These are phyloP conservation scores for Psilocybe cubensis DNA, from an alignment of 768 basidiomycete genomes.

Conservation along the genomic window DNA sequence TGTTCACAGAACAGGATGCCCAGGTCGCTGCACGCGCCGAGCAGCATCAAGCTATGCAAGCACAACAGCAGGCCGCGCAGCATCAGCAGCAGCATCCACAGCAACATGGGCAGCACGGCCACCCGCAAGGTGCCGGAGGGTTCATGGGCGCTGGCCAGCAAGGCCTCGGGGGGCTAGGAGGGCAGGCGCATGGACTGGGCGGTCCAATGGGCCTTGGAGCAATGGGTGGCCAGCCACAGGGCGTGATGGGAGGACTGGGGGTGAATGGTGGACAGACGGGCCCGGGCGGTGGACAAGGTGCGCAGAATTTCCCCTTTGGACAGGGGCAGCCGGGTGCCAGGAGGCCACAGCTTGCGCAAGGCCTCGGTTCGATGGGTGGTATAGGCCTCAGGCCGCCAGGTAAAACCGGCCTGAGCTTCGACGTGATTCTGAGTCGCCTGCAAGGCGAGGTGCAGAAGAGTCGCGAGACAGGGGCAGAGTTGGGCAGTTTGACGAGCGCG, in stretches of 20 bases:
- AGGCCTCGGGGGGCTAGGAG: background rate
- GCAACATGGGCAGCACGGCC: constrained; percentile 13
- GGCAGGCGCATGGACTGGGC: background rate
- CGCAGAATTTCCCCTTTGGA: constrained; percentile 18
- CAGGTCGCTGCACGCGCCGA: constrained; percentile 73
- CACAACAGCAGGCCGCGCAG: constrained; percentile 23
- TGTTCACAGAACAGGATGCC: constrained; percentile 86
- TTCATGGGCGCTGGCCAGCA: background rate
- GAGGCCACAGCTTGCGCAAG: constrained; percentile 59
- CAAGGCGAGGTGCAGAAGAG: constrained; percentile 97
- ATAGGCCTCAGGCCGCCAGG: constrained; percentile 73
- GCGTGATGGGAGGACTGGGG: constrained; percentile 9
- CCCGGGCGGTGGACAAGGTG: too few relatives aligned
- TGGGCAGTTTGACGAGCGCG: constrained; percentile 73
- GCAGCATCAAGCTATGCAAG: constrained; percentile 54
- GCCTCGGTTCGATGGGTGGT: constrained; percentile 72
- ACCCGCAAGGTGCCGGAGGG: background rate
- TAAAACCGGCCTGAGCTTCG: constrained; percentile 89
- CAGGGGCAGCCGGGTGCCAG: constrained; percentile 64
- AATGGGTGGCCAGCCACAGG: too few relatives aligned
- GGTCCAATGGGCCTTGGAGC: constrained; percentile 10
- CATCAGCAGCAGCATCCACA: constrained; percentile 18
- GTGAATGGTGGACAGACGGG: too few relatives aligned
- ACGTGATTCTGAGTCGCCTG: constrained; percentile 85
- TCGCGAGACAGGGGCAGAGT: constrained; percentile 88